Percentiles rank a stretch among this genome's conserved stretches.
Evolutionary conservation across 306 rosid genomes (phyloP).

Genomic region (Trifolium repens): DNA sequence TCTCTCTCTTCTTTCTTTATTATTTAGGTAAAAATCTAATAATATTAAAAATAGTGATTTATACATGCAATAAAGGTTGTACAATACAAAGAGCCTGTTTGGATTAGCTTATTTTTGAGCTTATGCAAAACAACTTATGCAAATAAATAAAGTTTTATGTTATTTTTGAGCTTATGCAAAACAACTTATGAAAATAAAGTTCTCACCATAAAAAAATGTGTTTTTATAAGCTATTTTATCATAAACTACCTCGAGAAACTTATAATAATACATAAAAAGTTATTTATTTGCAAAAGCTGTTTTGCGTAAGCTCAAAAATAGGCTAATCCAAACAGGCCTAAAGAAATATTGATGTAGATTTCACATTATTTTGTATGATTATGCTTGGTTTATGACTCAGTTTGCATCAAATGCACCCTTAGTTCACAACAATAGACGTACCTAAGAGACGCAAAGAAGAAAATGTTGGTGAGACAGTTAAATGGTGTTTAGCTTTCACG

Average conservation of each 20-base stretch:
- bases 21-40: not conserved
- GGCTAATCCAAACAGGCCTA: too few relatives aligned
- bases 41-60: not conserved
- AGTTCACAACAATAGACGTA: not conserved
- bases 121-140: too few relatives aligned
- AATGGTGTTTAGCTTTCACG: not conserved
- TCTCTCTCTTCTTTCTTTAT: not conserved
- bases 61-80: not conserved
- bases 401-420: not conserved
- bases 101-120: too few relatives aligned
- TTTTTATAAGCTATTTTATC: too few relatives aligned
- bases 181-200: too few relatives aligned
- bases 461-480: not conserved
- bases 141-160: too few relatives aligned
- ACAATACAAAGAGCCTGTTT: constrained; percentile 7
- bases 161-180: too few relatives aligned
- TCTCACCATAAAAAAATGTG: too few relatives aligned
- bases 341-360: not conserved
- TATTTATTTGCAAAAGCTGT: too few relatives aligned
- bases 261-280: too few relatives aligned
- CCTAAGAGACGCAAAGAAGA: not conserved
- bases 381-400: not conserved
- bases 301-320: too few relatives aligned
- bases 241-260: too few relatives aligned
- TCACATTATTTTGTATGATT: not conserved